Conservation (phyloP, 1,284 basidiomycete genomes). For the Pascua sp. region DNA sequence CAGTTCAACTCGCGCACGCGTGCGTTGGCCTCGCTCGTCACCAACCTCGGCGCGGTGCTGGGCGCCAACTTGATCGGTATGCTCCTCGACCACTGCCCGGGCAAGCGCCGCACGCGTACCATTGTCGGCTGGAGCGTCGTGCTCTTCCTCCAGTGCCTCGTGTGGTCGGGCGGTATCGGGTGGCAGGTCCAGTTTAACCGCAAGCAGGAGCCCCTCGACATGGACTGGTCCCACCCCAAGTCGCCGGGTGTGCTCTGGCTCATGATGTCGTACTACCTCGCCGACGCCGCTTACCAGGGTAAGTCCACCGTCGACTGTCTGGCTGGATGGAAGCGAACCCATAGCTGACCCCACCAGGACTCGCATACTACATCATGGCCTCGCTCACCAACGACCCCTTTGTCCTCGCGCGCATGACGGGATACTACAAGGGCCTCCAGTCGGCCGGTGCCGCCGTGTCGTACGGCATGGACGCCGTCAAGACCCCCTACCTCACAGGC, state of each 20-base stretch:
- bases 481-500: conserved; percentile 35
- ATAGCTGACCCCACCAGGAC: background rate
- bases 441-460: conserved; percentile 50
- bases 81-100: conserved; percentile 35
- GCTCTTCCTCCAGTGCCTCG: conserved; percentile 24
- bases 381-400: conserved; percentile 32
- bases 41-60: conserved; percentile 32
- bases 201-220: conserved; percentile 5
- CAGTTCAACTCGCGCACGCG: conserved; percentile 39
- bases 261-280: conserved; percentile 33
- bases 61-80: conserved; percentile 40
- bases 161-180: conserved; percentile 34
- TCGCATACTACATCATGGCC: conserved; percentile 37
- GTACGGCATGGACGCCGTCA: conserved; percentile 55
- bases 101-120: conserved; percentile 29
- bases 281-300: conserved; percentile 45
- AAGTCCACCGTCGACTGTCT: too few relatives aligned
- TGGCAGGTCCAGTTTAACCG: conserved; percentile 25
- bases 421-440: conserved; percentile 47
- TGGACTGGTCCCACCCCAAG: background rate
- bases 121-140: conserved; percentile 25
- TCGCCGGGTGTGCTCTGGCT: conserved; percentile 2
- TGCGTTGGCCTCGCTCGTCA: conserved; percentile 32
- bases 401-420: conserved; percentile 42
- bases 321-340: too few relatives aligned